phyloP scores from a whole-genome alignment of 805 yeast species.

The Jamesozyma gamospora region DNA sequence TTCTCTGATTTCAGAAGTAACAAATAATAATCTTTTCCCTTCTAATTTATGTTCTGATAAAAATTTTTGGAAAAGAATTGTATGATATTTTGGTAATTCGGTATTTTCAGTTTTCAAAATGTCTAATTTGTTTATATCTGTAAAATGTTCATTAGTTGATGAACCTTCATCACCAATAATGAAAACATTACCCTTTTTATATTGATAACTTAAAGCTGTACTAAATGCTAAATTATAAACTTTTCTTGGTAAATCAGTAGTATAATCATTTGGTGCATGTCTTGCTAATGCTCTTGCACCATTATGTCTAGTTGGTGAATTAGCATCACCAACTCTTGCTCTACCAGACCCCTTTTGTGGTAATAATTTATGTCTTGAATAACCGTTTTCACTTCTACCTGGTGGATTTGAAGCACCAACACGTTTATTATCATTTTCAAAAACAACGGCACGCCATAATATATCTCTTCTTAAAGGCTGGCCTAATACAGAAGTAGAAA shows the following conservation, averaged over 20 bases:
- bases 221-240: constrained; percentile 68
- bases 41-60: constrained; percentile 39
- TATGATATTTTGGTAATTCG: neutral
- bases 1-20: constrained; percentile 49
- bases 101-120: neutral
- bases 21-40: constrained; percentile 48
- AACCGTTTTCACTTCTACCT: constrained; percentile 79
- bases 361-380: constrained; percentile 67
- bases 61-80: constrained; percentile 34
- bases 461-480: constrained; percentile 81
- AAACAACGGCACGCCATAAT: constrained; percentile 88
- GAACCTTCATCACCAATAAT: constrained; percentile 50
- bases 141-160: constrained; percentile 8
- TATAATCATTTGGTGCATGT: constrained; percentile 81
- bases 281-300: constrained; percentile 88
- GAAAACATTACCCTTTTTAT: constrained; percentile 60
- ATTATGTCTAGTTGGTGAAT: constrained; percentile 82
- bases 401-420: constrained; percentile 85
- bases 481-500: constrained; percentile 59
- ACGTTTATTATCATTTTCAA: constrained; percentile 80
- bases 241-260: constrained; percentile 65
- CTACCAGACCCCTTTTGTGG: constrained; percentile 92
- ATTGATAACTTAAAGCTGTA: constrained; percentile 73
- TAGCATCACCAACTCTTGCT: constrained; percentile 94
- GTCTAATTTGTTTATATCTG: constrained; percentile 20